Base-by-base conservation (phyloP, 768 basidiomycete species). In the Crepidotus variabilis region DNA sequence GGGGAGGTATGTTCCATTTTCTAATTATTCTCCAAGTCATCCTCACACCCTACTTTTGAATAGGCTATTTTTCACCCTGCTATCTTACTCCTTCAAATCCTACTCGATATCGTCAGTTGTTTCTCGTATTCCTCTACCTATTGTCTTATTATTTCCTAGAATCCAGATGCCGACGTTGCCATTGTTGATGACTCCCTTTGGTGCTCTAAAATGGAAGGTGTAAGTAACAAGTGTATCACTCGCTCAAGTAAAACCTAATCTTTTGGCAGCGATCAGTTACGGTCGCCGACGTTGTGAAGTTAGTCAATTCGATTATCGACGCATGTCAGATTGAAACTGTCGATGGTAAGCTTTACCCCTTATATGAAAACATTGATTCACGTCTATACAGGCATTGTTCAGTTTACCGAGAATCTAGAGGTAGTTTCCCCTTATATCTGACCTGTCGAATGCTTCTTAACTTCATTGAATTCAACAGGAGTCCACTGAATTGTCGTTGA, bases 141-240 rank as follows among this genome's bases (percentile, higher is more conserved):
- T 52, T 22, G 13, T 16, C 48, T 23, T 8, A 24, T 13, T 10
- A 18, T 6, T 23, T 20, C 11, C 11, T 33, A 61, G 60, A 28
- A 53, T 21, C 57, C 60, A 5, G 48, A 56, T 22, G 50, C 60
- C 4, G 57, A 57, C 11, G 39, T 58, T 8, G 57, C 57, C 2
- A 18, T 61, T 13, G 57, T 61, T 7, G 55, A 61, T 43, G 60
- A 61, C 51, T 51, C 54, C 3, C 51, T 53, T 13, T 61, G 60
- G 60, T 57, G 55, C 28, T 57, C 56, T 14, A 22, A 54, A 13
- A 51, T 53, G 2, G 32, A 57, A 20, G 43, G 52, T 35, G 59
- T 60, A 50, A 28, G 47, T 47, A 18, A 18, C 55, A 13, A 77
- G 13, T 14, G 13, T 16, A 43, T 43, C 39, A 36, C 16, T 36